These are phyloP conservation scores for Erysimum cheiranthoides DNA, from an alignment of 345 rosid species.

Conservation along the genomic window DNA sequence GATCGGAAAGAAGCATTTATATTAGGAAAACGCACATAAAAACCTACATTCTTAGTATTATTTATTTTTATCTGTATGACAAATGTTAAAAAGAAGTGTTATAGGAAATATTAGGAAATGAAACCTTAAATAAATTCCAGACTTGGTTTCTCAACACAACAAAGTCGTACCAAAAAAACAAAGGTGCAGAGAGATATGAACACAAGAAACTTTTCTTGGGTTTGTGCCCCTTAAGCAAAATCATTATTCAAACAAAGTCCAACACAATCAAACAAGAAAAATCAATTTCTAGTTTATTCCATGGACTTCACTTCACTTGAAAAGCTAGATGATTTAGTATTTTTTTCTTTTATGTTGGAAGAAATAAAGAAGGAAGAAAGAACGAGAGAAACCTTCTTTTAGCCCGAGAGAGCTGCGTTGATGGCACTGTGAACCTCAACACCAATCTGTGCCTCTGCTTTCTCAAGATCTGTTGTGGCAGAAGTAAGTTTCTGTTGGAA, in stretches of 20 bases:
- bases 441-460: constrained; percentile 92
- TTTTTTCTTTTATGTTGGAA: not conserved
- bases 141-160: constrained; percentile 27
- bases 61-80: no score
- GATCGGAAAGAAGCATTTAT: no score
- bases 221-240: constrained; percentile 28
- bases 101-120: not conserved
- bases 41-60: not conserved
- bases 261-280: constrained; percentile 34
- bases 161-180: constrained; percentile 9
- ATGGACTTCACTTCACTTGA: constrained; percentile 38
- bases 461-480: constrained; percentile 78
- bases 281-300: constrained; percentile 39
- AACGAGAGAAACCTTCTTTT: constrained; percentile 35
- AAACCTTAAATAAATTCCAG: not conserved
- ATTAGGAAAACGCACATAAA: no score
- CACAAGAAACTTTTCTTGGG: constrained; percentile 14
- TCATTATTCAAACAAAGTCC: constrained; percentile 38
- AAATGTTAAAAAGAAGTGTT: not conserved
- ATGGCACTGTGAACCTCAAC: constrained; percentile 81
- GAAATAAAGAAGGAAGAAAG: not conserved
- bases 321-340: constrained; percentile 33
- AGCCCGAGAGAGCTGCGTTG: constrained; percentile 66
- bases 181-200: constrained; percentile 31
- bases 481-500: constrained; percentile 75